These are phyloP conservation scores for Lactifluus subvellereus DNA, from an alignment of 768 basidiomycete genomes.

Conservation along the genomic window DNA sequence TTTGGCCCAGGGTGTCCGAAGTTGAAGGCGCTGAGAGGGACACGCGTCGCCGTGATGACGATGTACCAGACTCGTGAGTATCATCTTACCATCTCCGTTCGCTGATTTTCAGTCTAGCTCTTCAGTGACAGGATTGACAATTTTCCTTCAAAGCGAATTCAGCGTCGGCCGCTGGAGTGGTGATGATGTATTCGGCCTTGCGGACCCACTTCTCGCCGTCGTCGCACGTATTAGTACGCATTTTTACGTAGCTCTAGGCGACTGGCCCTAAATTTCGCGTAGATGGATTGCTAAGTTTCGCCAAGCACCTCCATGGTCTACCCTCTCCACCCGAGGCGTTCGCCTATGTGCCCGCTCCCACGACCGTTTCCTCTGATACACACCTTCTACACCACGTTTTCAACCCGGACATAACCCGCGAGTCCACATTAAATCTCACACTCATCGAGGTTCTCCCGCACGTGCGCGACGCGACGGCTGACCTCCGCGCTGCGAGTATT, in stretches of 20 bases:
- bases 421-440: constrained; percentile 30
- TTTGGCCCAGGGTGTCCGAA: constrained; percentile 26
- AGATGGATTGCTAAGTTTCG: constrained; percentile 36
- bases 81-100: not conserved
- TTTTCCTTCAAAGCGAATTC: constrained; percentile 39
- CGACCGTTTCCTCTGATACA: constrained; percentile 32
- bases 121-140: constrained; percentile 33
- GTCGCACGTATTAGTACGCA: constrained; percentile 35
- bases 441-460: constrained; percentile 34
- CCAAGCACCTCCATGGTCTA: constrained; percentile 28
- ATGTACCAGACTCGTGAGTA: constrained; percentile 30
- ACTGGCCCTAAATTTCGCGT: not conserved
- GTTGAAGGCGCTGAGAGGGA: constrained; percentile 24
- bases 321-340: constrained; percentile 20
- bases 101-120: not conserved
- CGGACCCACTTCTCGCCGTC: constrained; percentile 34
- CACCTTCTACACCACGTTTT: constrained; percentile 34
- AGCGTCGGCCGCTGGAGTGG: constrained; percentile 42
- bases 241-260: not conserved
- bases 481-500: constrained; percentile 33
- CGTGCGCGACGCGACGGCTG: constrained; percentile 32
- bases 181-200: constrained; percentile 35
- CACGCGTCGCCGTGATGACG: constrained; percentile 25
- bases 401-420: constrained; percentile 27
- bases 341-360: constrained; percentile 6